Base-by-base conservation (phyloP, 2,329 filamentous ascomycete genomes). In the Colletotrichum trifolii region DNA sequence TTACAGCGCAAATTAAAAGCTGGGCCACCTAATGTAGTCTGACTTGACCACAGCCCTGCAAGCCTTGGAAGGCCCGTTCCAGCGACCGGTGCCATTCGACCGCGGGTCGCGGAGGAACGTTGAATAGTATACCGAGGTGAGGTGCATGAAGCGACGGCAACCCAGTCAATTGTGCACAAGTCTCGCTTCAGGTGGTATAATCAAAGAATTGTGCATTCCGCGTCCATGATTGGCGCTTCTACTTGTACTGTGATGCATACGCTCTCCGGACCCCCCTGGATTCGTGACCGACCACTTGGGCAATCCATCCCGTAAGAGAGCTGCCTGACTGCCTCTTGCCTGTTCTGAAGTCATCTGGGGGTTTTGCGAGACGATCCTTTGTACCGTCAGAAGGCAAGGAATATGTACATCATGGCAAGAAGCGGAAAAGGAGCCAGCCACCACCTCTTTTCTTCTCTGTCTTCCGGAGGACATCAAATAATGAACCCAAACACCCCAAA, bases 321-420 rank as follows among this genome's bases (percentile, higher is more conserved):
- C 25, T 25, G 25, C 25, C 25, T 25, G 25, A 5, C 25, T 5
- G 25, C 25, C 25, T 25, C 25, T 25, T 25, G 25, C 25, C 25
- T 25, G 25, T 25, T 25, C 25, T 25, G 25, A 25, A 25, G 25
- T 25, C 25, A 25, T 25, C 25, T 25, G 25, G 25, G 25, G 25
- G 3, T 3, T 25, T 17, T 36, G 10, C 35, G 4, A 43, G 47
- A 45, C 7, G 38, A 39, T 38, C 36, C 33, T 62, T 40, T 66
- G 42, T 66, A 57, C 25, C 4, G 25, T 25, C 58, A 62, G 33
- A 13, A 17, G 47, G 46, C 43, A 38, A 36, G 35, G 34, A 48
- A n/a, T 63, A 57, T 64, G 43, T 63, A 57, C 25, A 25, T 25
- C 59, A 40, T 46, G 34, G n/a, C 17, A n/a, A 63, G 36, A 45